These are phyloP conservation scores for Beauveria pseudobassiana DNA, from an alignment of 2,329 filamentous ascomycete genomes.

Conservation along the genomic window DNA sequence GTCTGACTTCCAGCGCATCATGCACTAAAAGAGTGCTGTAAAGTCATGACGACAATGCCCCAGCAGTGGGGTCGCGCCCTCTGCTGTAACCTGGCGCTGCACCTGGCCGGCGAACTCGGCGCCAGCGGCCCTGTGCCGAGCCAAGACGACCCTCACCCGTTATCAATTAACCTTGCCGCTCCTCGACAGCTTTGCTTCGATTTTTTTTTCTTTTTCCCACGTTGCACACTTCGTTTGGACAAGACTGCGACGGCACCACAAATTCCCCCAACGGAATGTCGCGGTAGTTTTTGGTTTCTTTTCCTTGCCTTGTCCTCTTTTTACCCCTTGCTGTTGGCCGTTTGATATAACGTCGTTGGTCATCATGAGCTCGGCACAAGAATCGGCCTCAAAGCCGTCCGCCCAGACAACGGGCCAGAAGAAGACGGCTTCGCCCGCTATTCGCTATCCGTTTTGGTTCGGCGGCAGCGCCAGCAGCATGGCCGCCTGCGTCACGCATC, in stretches of 20 bases:
- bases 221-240: not conserved
- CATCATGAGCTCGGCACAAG: slow-evolving; percentile 9
- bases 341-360: not conserved
- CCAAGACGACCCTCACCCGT: not conserved
- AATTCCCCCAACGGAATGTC: not conserved
- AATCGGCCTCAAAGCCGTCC: slow-evolving; percentile 15
- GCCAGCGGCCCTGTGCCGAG: slow-evolving; percentile 7
- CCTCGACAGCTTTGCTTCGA: not conserved
- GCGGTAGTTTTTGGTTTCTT: not conserved
- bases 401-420: slow-evolving; percentile 15
- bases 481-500: slow-evolving; percentile 87
- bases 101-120: slow-evolving; percentile 1
- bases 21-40: not conserved
- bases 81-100: no score
- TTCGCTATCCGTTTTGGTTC: slow-evolving; percentile 85
- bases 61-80: not conserved
- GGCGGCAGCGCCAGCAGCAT: slow-evolving; percentile 90
- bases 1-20: not conserved
- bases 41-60: slow-evolving; percentile 6
- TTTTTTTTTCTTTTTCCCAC: not conserved
- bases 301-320: not conserved
- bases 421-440: slow-evolving; percentile 32
- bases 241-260: not conserved
- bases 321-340: not conserved
- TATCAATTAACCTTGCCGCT: not conserved